phyloP scores from a whole-genome alignment of 768 basidiomycete species.

The Mycena maculata region DNA sequence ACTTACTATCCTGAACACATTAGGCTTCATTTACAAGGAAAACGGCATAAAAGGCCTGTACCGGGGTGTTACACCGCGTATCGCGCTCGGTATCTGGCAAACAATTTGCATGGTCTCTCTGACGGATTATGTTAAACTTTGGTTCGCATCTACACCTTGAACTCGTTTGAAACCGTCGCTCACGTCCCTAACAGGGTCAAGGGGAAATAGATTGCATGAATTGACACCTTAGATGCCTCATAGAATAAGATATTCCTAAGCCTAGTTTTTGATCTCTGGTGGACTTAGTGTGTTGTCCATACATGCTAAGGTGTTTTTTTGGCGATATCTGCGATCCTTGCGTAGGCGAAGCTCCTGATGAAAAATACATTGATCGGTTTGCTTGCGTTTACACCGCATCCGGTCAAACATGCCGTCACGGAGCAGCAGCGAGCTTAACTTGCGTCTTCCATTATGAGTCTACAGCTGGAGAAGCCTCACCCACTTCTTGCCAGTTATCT shows the following conservation, averaged over 20 bases:
- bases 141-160: conserved; percentile 55
- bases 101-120: conserved; percentile 99
- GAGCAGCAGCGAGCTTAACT: too few relatives aligned
- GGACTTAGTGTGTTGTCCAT: too few relatives aligned
- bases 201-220: conserved; percentile 44
- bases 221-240: conserved; percentile 37
- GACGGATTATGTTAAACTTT: conserved; percentile 94
- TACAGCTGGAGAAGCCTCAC: conserved; percentile 4
- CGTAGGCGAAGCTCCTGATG: too few relatives aligned
- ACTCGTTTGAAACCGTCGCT: conserved; percentile 17
- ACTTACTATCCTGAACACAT: conserved; percentile 90
- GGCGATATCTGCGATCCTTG: too few relatives aligned
- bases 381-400: too few relatives aligned
- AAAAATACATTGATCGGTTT: too few relatives aligned
- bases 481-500: conserved; percentile 67
- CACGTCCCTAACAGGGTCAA: conserved; percentile 61
- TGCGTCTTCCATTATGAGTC: background rate
- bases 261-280: too few relatives aligned
- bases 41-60: conserved; percentile 97
- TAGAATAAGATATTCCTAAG: conserved; percentile 37
- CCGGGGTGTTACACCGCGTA: conserved; percentile 96
- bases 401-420: too few relatives aligned
- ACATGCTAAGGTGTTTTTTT: background rate
- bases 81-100: conserved; percentile 96
- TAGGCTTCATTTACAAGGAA: conserved; percentile 95